phyloP scores from a whole-genome alignment of 768 basidiomycete genomes.

The Pleurotus salmoneostramineus region DNA sequence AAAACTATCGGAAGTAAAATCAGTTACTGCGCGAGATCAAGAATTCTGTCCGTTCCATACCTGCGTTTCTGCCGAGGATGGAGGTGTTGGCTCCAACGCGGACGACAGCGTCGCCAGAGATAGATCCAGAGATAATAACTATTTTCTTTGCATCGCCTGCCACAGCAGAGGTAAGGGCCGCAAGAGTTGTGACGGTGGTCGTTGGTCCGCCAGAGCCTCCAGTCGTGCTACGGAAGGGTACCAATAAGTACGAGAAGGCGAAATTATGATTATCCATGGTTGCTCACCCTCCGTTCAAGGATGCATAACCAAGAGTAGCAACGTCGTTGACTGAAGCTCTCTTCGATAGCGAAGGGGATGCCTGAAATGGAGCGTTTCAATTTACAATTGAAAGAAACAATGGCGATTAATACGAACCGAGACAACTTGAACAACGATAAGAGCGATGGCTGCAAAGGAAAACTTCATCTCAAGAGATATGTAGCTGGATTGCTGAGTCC shows the following conservation, averaged over 20 bases:
- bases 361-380: neutral
- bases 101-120: slow-evolving; percentile 39
- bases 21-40: neutral
- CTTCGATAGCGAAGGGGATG: slow-evolving; percentile 20
- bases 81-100: slow-evolving; percentile 41
- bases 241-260: neutral
- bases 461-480: neutral
- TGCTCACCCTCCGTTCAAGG: slow-evolving; percentile 12
- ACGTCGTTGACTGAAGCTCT: slow-evolving; percentile 32
- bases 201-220: slow-evolving; percentile 39
- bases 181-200: slow-evolving; percentile 39
- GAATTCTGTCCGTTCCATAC: slow-evolving; percentile 17
- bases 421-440: neutral
- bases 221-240: slow-evolving; percentile 26
- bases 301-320: slow-evolving; percentile 34
- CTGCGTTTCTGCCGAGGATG: slow-evolving; percentile 32
- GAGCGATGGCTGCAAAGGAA: neutral
- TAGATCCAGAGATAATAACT: slow-evolving; percentile 40
- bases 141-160: slow-evolving; percentile 36
- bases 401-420: neutral
- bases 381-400: neutral
- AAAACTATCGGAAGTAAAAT: slow-evolving; percentile 25
- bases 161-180: slow-evolving; percentile 36
- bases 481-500: neutral
- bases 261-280: neutral